These are phyloP conservation scores for Calonectria ilicicola DNA, from an alignment of 2,329 filamentous ascomycete genomes.

Conservation along the genomic window DNA sequence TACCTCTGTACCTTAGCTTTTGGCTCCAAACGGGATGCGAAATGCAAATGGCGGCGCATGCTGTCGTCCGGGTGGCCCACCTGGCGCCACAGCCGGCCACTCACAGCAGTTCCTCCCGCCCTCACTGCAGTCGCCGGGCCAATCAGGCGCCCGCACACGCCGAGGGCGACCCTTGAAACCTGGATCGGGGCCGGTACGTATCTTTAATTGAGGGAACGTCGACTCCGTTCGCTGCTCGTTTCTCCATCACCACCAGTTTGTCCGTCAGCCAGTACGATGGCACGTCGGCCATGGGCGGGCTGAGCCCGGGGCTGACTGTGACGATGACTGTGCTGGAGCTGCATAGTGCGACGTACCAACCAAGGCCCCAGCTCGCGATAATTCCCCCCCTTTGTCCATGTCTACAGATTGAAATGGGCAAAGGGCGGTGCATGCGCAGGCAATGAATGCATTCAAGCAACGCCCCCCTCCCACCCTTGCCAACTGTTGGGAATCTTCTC, in stretches of 20 bases:
- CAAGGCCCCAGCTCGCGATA: not conserved
- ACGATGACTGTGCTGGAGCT: conserved; percentile 5
- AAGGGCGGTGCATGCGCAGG: not conserved
- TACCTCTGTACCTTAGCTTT: conserved; percentile 19
- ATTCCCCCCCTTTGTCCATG: not conserved
- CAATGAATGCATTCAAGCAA: conserved; percentile 7
- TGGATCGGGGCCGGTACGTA: conserved; percentile 11
- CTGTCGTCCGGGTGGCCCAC: conserved; percentile 7
- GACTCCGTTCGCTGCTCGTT: not conserved
- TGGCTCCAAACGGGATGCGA: conserved; percentile 16
- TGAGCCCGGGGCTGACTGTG: conserved; percentile 12
- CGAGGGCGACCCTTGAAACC: conserved; percentile 10
- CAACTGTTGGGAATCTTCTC: conserved; percentile 1
- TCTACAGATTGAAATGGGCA: not conserved
- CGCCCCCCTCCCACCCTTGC: conserved; percentile 8
- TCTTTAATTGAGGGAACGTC: conserved; percentile 9
- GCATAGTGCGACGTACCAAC: not conserved
- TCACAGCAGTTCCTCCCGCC: conserved; percentile 12
- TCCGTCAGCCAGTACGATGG: conserved; percentile 15
- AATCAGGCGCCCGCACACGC: not conserved
- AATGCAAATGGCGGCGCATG: conserved; percentile 15
- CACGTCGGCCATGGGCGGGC: not conserved
- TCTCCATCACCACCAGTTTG: conserved; percentile 17
- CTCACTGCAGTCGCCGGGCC: not conserved
- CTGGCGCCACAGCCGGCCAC: not conserved